phyloP scores from a whole-genome alignment of 2,329 filamentous ascomycete genomes.

The Trichophyton schoenleinii region DNA sequence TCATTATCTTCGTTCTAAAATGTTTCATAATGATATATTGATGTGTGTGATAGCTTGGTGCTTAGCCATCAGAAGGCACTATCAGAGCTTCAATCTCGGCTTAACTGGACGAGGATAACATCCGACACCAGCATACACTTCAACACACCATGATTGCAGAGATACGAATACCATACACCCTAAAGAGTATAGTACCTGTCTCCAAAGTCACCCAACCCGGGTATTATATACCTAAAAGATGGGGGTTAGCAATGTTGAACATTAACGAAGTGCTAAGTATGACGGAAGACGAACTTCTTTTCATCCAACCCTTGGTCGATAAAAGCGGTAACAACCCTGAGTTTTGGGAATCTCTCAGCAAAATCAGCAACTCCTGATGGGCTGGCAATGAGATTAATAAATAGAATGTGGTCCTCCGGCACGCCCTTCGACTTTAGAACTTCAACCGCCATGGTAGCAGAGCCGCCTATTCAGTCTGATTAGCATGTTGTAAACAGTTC shows the following conservation, averaged over 20 bases:
- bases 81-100: neutral
- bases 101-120: neutral
- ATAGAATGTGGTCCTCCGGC: conserved; percentile 86
- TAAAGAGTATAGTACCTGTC: conserved; percentile 90
- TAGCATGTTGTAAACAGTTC: neutral
- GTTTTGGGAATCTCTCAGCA: conserved; percentile 72
- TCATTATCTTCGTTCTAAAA: neutral
- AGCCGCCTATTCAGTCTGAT: conserved; percentile 52
- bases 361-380: conserved; percentile 85
- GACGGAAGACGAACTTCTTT: conserved; percentile 62
- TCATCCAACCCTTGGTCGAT: conserved; percentile 93
- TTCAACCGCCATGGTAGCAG: conserved; percentile 92
- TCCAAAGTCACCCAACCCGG: conserved; percentile 87
- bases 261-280: conserved; percentile 1
- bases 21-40: neutral
- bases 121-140: neutral
- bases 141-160: neutral
- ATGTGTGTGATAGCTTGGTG: neutral
- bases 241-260: conserved; percentile 10
- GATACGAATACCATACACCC: neutral
- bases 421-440: conserved; percentile 82
- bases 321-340: conserved; percentile 89
- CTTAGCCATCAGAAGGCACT: neutral
- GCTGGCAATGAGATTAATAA: conserved; percentile 95
- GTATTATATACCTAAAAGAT: conserved; percentile 69